Conservation (phyloP, 2,329 filamentous ascomycete species). For the Xylariales sp. region DNA sequence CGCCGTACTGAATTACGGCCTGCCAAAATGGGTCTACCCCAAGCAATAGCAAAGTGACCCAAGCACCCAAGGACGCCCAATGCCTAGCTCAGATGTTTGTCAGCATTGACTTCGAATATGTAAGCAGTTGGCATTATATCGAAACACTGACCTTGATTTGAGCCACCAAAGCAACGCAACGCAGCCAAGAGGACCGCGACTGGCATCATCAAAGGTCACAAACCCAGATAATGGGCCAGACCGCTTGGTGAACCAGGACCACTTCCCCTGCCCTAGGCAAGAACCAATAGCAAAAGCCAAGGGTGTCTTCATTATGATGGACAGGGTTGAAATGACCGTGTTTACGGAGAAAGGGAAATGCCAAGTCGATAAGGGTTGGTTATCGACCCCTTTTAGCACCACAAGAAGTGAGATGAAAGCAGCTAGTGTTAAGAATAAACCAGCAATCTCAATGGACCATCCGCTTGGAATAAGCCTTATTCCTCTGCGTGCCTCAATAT, state of each 20-base stretch:
- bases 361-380: constrained; percentile 19
- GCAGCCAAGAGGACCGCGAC: constrained; percentile 29
- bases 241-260: constrained; percentile 29
- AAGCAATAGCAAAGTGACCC: constrained; percentile 25
- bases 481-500: too few species aligned
- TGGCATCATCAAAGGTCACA: constrained; percentile 30
- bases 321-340: constrained; percentile 23
- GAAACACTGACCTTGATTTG: constrained; percentile 17
- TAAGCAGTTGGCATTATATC: neutral
- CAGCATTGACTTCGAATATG: neutral
- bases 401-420: constrained; percentile 18
- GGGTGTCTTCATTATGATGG: constrained; percentile 14
- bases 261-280: constrained; percentile 33
- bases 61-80: constrained; percentile 25
- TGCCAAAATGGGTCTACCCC: constrained; percentile 28
- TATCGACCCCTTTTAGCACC: constrained; percentile 13
- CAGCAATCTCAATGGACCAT: constrained; percentile 13
- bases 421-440: neutral
- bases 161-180: constrained; percentile 26
- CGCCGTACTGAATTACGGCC: constrained; percentile 22
- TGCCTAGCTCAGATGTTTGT: constrained; percentile 7
- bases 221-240: constrained; percentile 22
- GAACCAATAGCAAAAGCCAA: constrained; percentile 28
- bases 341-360: constrained; percentile 18
- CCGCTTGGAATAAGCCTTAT: neutral